phyloP scores from a whole-genome alignment of 257 asterid genomes.

The Nicotiana sylvestris region DNA sequence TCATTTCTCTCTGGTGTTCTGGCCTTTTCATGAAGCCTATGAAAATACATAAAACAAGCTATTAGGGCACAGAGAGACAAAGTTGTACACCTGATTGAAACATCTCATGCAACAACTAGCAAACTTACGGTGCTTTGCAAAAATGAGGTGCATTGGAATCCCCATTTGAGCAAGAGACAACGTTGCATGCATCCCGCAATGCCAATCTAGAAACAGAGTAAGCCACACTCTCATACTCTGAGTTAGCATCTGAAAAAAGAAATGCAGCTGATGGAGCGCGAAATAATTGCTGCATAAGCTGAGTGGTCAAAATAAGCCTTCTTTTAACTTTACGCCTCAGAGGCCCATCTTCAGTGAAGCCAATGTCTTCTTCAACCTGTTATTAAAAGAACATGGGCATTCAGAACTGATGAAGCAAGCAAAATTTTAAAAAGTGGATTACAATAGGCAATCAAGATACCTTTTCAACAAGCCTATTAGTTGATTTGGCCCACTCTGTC shows the following conservation, averaged over 20 bases:
- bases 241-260: conserved; percentile 46
- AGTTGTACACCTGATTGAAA: neutral
- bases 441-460: conserved; percentile 27
- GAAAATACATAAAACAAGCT: conserved; percentile 10
- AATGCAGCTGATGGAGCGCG: conserved; percentile 42
- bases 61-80: neutral
- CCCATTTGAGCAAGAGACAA: conserved; percentile 12
- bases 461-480: conserved; percentile 55
- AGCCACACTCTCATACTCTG: conserved; percentile 42
- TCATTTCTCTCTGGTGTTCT: conserved; percentile 28
- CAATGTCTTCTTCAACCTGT: conserved; percentile 54
- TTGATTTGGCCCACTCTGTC: conserved; percentile 58
- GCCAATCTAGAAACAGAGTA: conserved; percentile 56
- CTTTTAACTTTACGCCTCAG: conserved; percentile 45
- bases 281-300: conserved; percentile 81
- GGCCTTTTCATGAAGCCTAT: conserved; percentile 37
- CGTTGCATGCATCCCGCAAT: conserved; percentile 72
- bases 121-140: neutral
- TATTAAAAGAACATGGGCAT: conserved; percentile 13
- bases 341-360: conserved; percentile 49
- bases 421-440: neutral
- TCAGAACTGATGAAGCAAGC: conserved; percentile 3
- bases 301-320: conserved; percentile 68
- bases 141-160: conserved; percentile 3
- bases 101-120: neutral